These are phyloP conservation scores for Podospora comata DNA, from an alignment of 495 filamentous ascomycete species.

Conservation along the genomic window DNA sequence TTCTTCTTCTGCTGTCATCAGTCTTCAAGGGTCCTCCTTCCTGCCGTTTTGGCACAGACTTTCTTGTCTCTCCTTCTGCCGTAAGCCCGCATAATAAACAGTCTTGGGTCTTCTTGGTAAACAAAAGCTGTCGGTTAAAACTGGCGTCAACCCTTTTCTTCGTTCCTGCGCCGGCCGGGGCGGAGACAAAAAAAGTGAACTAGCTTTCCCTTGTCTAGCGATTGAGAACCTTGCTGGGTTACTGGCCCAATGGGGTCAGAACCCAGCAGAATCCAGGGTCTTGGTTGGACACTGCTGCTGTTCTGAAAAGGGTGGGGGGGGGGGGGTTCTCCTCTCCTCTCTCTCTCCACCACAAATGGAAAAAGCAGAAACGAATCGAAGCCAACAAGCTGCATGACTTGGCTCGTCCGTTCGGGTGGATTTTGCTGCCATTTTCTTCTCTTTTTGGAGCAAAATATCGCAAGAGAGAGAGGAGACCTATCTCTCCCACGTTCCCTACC, in stretches of 20 bases:
- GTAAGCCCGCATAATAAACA: neutral
- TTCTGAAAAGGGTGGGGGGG: neutral
- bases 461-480: too few relatives aligned
- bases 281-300: neutral
- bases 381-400: neutral
- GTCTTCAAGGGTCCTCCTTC: neutral
- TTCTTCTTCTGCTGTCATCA: neutral
- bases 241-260: neutral
- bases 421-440: neutral
- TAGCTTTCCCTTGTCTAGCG: neutral
- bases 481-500: too few relatives aligned
- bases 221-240: neutral
- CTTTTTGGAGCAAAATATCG: neutral
- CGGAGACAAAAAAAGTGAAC: neutral
- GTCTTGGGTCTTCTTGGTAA: too few relatives aligned
- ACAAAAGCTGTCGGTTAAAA: neutral
- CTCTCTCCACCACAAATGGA: neutral
- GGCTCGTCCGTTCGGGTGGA: conserved; percentile 1
- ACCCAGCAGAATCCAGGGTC: conserved; percentile 3
- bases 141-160: neutral
- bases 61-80: neutral
- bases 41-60: conserved; percentile 4
- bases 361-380: conserved; percentile 4
- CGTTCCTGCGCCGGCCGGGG: neutral
- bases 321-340: neutral